Evolutionary conservation across 192 early-diverging fungal genomes (phyloP).

Genomic region (Entomortierella beljakovae): DNA sequence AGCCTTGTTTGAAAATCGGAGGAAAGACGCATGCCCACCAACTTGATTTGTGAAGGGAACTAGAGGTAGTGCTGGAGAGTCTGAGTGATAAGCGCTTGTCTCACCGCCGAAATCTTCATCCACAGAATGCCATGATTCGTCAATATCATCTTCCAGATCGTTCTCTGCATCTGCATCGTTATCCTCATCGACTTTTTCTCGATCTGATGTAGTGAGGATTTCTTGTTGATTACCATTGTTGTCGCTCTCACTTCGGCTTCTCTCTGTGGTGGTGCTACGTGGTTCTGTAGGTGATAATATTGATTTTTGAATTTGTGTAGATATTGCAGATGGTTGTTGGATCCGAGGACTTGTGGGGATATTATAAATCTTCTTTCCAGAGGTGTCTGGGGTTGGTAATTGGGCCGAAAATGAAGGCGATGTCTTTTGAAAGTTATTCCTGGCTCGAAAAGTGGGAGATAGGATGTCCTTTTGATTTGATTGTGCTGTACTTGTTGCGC

Average conservation of each 20-base stretch:
- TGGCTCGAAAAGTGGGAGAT: slow-evolving; percentile 50
- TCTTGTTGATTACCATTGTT: background rate
- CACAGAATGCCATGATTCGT: slow-evolving; percentile 47
- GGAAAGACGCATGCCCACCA: slow-evolving; percentile 96
- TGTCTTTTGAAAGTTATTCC: slow-evolving; percentile 20
- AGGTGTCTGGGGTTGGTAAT: slow-evolving; percentile 35
- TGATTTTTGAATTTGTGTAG: slow-evolving; percentile 42
- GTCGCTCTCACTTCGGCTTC: background rate
- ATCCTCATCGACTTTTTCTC: slow-evolving; percentile 4
- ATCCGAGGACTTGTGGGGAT: slow-evolving; percentile 36
- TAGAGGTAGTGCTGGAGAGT: slow-evolving; percentile 73
- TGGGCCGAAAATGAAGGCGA: slow-evolving; percentile 28
- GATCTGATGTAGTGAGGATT: background rate
- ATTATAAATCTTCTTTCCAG: slow-evolving; percentile 31
- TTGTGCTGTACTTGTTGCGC: slow-evolving; percentile 9
- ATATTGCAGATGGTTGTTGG: slow-evolving; percentile 39
- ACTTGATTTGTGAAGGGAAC: slow-evolving; percentile 89
- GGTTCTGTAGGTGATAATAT: slow-evolving; percentile 15
- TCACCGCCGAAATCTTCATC: slow-evolving; percentile 52
- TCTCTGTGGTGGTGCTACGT: background rate
- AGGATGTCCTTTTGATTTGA: slow-evolving; percentile 32
- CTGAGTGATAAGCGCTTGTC: slow-evolving; percentile 54
- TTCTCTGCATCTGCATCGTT: slow-evolving; percentile 16
- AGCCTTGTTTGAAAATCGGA: slow-evolving; percentile 96
- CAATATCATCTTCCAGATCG: slow-evolving; percentile 15